phyloP scores from a whole-genome alignment of 345 rosid species.

The Eutrema heterophyllum region DNA sequence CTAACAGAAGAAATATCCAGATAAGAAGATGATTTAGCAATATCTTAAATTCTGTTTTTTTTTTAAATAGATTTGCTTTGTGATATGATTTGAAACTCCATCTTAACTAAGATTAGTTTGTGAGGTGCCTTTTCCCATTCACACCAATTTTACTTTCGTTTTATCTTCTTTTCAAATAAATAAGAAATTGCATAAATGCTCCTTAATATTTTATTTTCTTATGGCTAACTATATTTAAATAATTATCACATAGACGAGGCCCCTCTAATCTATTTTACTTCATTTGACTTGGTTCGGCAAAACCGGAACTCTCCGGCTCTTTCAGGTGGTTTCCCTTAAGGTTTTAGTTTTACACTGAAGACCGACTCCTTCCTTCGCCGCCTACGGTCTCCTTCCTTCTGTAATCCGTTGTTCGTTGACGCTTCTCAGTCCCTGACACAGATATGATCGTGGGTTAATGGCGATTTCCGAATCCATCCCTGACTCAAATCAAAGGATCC shows the following conservation, averaged over 20 bases:
- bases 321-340: neutral
- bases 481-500: constrained; percentile 9
- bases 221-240: too few relatives aligned
- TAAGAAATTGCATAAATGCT: neutral
- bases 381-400: neutral
- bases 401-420: constrained; percentile 3
- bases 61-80: constrained; percentile 1
- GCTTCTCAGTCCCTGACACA: neutral
- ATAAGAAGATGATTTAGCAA: constrained; percentile 4
- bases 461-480: constrained; percentile 23
- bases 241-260: too few relatives aligned
- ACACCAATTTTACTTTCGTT: neutral
- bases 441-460: constrained; percentile 34
- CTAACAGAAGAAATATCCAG: neutral
- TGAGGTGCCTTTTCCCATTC: constrained; percentile 19
- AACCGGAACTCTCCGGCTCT: neutral
- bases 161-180: neutral
- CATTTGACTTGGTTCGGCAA: neutral
- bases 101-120: constrained; percentile 21
- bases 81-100: neutral
- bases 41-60: constrained; percentile 2
- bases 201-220: neutral
- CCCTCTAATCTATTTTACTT: neutral
- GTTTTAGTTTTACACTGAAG: neutral
- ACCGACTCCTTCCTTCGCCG: constrained; percentile 20